Evolutionary conservation across 2,329 filamentous ascomycete species (phyloP).

Genomic region (Cladosporium sphaerospermum): DNA sequence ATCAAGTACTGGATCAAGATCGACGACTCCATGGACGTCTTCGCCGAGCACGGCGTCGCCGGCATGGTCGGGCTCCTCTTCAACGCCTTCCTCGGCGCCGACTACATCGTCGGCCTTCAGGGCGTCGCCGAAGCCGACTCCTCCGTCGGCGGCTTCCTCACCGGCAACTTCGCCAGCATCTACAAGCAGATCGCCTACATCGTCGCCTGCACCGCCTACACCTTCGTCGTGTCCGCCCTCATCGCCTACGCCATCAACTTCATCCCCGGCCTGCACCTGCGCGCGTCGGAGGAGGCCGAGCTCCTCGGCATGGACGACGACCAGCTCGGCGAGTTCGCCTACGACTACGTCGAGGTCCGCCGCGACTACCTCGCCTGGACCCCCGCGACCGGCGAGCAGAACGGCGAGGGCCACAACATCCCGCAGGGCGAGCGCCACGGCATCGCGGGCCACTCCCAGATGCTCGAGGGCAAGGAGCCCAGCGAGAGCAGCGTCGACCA

Average conservation of each 20-base stretch:
- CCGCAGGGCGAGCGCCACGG: slow-evolving; percentile 62
- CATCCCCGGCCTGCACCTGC: slow-evolving; percentile 71
- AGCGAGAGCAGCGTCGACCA: slow-evolving; percentile 36
- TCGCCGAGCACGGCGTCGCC: slow-evolving; percentile 81
- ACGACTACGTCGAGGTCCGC: slow-evolving; percentile 84
- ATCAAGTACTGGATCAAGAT: slow-evolving; percentile 71
- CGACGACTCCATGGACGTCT: slow-evolving; percentile 84
- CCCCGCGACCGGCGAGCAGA: slow-evolving; percentile 62
- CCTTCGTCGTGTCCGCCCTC: slow-evolving; percentile 66
- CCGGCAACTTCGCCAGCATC: slow-evolving; percentile 66
- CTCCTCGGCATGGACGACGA: slow-evolving; percentile 85
- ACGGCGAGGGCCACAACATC: slow-evolving; percentile 51
- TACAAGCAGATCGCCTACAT: slow-evolving; percentile 79
- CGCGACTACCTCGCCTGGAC: slow-evolving; percentile 86
- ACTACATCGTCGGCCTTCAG: slow-evolving; percentile 67
- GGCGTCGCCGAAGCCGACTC: slow-evolving; percentile 57
- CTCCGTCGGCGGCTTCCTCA: slow-evolving; percentile 60
- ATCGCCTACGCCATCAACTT: slow-evolving; percentile 70
- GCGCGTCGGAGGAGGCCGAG: slow-evolving; percentile 74
- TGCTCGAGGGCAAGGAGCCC: slow-evolving; percentile 53
- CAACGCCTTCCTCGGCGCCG: slow-evolving; percentile 65
- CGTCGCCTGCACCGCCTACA: slow-evolving; percentile 57
- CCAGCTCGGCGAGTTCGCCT: slow-evolving; percentile 83
- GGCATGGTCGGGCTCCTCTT: slow-evolving; percentile 75
- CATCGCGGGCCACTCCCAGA: slow-evolving; percentile 55